Conservation (phyloP, 306 rosid species). For the Cucurbita pepo region DNA sequence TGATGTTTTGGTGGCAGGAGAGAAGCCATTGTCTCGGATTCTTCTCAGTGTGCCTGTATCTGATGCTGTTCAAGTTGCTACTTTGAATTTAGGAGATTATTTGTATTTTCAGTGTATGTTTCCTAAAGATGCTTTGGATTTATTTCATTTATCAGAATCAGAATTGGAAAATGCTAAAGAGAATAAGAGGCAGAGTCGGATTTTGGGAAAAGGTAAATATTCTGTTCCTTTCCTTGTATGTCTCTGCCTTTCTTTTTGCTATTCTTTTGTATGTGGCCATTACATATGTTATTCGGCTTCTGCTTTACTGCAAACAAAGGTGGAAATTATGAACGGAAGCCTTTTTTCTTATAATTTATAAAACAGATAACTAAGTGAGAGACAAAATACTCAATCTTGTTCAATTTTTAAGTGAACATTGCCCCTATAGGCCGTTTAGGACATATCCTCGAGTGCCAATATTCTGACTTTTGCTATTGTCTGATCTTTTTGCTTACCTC, state of each 20-base stretch:
- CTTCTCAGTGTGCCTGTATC: constrained; percentile 10
- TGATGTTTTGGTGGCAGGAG: constrained; percentile 19
- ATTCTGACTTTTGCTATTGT: too few species aligned
- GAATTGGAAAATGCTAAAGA: neutral
- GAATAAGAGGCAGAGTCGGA: constrained; percentile 16
- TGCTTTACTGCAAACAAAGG: neutral
- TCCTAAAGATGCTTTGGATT: constrained; percentile 4
- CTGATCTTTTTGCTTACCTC: too few species aligned
- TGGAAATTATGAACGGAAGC: neutral
- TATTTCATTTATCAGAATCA: constrained; percentile 1
- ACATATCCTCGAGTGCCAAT: too few species aligned
- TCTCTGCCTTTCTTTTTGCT: neutral
- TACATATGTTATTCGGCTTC: constrained; percentile 2
- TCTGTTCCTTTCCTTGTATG: constrained; percentile 32
- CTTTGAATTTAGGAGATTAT: constrained; percentile 17
- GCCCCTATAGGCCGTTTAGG: neutral
- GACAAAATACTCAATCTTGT: neutral
- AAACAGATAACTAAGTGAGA: neutral
- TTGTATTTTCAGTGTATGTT: constrained; percentile 8
- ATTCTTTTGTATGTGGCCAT: constrained; percentile 1
- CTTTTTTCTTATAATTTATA: neutral
- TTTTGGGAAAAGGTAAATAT: constrained; percentile 30
- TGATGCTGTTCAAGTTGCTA: constrained; percentile 20
- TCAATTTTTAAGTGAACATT: neutral
- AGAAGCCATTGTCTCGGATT: constrained; percentile 13